Evolutionary conservation across 352 stramenopile genomes (phyloP).

Genomic region (Phytopythium mirpurense): DNA sequence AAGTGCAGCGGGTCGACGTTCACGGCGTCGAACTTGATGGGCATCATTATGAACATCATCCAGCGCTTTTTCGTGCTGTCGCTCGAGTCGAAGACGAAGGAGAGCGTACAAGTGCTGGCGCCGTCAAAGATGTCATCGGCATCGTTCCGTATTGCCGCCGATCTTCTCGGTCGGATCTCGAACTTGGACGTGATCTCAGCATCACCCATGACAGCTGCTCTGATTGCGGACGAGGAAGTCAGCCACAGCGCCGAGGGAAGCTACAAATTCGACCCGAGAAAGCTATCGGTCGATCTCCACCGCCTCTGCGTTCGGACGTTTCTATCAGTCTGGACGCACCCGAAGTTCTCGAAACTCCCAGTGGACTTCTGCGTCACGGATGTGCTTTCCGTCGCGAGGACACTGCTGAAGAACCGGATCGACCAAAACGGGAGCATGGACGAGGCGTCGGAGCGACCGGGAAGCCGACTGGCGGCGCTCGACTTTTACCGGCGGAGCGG

Average conservation of each 20-base stretch:
- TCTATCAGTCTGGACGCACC: conserved; percentile 54
- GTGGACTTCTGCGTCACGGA: conserved; percentile 52
- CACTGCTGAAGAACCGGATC: conserved; percentile 72
- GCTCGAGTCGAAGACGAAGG: conserved; percentile 10
- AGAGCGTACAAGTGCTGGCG: conserved; percentile 1
- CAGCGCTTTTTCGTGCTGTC: conserved; percentile 29
- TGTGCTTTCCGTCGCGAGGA: conserved; percentile 65
- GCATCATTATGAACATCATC: conserved; percentile 50
- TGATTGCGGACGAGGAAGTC: conserved; percentile 46
- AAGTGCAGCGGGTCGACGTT: conserved; percentile 23
- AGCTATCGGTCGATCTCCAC: conserved; percentile 60
- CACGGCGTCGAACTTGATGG: conserved; percentile 37
- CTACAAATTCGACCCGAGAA: conserved; percentile 39
- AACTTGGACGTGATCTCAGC: conserved; percentile 62
- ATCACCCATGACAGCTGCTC: conserved; percentile 56
- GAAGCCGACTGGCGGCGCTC: conserved; percentile 31
- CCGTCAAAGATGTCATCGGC: conserved; percentile 55
- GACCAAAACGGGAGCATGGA: conserved; percentile 24
- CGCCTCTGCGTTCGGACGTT: conserved; percentile 48
- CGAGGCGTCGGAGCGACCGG: conserved; percentile 24
- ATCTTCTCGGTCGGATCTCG: conserved; percentile 50
- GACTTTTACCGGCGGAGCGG: conserved; percentile 2
- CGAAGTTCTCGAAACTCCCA: conserved; percentile 31
- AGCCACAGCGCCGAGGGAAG: conserved; percentile 8
- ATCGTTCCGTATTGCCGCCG: conserved; percentile 63